Conservation (phyloP, 1,284 basidiomycete genomes). For the Malassezia sp. region DNA sequence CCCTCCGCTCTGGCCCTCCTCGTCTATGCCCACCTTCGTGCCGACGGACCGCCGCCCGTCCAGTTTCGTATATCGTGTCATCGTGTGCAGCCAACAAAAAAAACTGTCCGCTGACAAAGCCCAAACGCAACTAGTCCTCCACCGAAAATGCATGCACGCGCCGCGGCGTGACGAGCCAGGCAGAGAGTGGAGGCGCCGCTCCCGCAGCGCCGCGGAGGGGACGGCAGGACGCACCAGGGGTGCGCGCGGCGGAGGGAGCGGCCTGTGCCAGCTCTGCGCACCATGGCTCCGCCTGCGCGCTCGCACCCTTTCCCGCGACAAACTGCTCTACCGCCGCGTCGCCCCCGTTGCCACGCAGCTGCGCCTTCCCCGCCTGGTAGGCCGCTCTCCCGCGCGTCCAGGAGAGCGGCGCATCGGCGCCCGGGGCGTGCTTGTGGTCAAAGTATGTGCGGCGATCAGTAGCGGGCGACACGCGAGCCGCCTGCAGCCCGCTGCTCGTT, state of each 20-base stretch:
- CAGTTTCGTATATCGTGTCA: conserved; percentile 17
- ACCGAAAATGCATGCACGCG: background rate
- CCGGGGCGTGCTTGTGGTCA: no score
- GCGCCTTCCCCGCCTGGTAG: background rate
- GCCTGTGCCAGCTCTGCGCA: no score
- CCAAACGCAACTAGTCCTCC: background rate
- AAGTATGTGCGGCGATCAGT: no score
- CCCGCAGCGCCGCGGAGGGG: no score
- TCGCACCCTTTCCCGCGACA: background rate
- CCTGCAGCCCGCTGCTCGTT: no score
- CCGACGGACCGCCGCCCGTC: conserved; percentile 10
- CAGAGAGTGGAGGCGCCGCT: background rate
- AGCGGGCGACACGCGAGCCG: no score
- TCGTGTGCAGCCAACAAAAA: conserved; percentile 4
- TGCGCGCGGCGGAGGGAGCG: no score
- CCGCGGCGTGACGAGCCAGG: conserved; percentile 9
- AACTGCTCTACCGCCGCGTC: background rate
- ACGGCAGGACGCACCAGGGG: no score
- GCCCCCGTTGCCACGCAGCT: background rate
- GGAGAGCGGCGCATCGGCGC: no score
- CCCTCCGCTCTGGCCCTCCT: background rate
- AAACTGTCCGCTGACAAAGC: background rate
- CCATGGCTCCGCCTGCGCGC: no score
- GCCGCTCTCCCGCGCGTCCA: no score
- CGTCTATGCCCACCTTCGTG: background rate